These are phyloP conservation scores for Suhomyces xylopsoci DNA, from an alignment of 805 yeast species.

Conservation along the genomic window DNA sequence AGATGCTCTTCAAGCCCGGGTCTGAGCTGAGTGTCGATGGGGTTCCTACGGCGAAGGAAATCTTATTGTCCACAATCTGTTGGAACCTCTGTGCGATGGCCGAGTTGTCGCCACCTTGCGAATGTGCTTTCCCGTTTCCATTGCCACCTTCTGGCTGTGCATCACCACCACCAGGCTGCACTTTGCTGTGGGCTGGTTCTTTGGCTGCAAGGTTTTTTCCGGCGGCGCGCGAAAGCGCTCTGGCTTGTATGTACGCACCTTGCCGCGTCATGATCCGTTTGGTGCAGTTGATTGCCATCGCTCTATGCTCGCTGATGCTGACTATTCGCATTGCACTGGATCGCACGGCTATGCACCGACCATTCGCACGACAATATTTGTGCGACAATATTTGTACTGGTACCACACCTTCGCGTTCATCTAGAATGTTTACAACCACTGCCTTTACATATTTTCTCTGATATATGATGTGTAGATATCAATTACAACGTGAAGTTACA, in stretches of 20 bases:
- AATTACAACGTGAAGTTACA: too few species aligned
- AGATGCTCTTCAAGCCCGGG: constrained; percentile 17
- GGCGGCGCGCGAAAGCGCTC: not conserved
- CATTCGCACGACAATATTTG: not conserved
- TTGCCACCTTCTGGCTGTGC: not conserved
- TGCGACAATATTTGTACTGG: not conserved
- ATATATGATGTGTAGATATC: too few species aligned
- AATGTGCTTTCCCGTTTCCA: too few species aligned
- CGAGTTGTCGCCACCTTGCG: constrained; percentile 7
- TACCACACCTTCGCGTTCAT: not conserved
- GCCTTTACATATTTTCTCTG: too few species aligned
- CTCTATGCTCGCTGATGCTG: not conserved
- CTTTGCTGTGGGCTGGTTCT: not conserved
- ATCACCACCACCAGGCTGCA: not conserved
- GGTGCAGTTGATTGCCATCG: not conserved
- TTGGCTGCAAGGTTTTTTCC: not conserved
- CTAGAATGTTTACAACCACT: too few species aligned
- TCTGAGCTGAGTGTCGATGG: constrained; percentile 13
- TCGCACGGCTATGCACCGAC: not conserved
- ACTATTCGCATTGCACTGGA: not conserved
- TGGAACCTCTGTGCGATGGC: constrained; percentile 32
- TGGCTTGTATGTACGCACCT: not conserved
- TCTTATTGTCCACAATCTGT: constrained; percentile 31
- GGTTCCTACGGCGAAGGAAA: constrained; percentile 11
- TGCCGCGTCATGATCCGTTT: not conserved